A percentile compares a stretch with the other conserved stretches of the same genome.
phyloP scores from a whole-genome alignment of 2,329 filamentous ascomycete genomes.

The Geosmithia flava region DNA sequence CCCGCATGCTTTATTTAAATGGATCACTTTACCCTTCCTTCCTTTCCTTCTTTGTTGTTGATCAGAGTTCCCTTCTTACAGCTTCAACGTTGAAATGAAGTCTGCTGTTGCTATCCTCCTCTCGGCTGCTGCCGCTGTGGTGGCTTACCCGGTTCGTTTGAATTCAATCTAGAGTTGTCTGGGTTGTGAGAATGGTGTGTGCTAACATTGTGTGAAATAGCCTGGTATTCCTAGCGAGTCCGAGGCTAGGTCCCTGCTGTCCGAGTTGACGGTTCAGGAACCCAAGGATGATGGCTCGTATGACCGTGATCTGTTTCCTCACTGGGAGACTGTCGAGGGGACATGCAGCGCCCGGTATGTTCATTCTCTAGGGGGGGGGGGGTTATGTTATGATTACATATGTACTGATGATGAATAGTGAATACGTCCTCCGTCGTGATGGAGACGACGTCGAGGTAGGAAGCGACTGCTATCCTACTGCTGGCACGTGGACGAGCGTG shows the following conservation, averaged over 20 bases:
- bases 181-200: not conserved
- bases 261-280: conserved; percentile 42
- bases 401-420: conserved; percentile 21
- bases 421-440: conserved; percentile 63
- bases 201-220: conserved; percentile 9
- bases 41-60: no score
- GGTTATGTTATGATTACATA: not conserved
- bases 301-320: conserved; percentile 55
- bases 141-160: conserved; percentile 8
- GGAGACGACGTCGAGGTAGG: conserved; percentile 49
- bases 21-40: no score
- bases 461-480: conserved; percentile 47
- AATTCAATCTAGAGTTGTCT: not conserved
- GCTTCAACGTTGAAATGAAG: no score
- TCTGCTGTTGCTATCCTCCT: conserved; percentile 13
- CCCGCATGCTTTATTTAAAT: no score
- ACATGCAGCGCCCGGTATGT: conserved; percentile 53
- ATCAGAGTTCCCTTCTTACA: no score
- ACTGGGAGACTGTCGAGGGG: conserved; percentile 55
- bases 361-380: not conserved
- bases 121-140: conserved; percentile 10
- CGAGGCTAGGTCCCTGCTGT: conserved; percentile 44
- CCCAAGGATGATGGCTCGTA: conserved; percentile 45
- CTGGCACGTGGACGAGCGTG: conserved; percentile 57
- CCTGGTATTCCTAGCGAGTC: conserved; percentile 51